Evolutionary conservation across 2,329 filamentous ascomycete genomes (phyloP).

Genomic region (Chaetomium sp.): DNA sequence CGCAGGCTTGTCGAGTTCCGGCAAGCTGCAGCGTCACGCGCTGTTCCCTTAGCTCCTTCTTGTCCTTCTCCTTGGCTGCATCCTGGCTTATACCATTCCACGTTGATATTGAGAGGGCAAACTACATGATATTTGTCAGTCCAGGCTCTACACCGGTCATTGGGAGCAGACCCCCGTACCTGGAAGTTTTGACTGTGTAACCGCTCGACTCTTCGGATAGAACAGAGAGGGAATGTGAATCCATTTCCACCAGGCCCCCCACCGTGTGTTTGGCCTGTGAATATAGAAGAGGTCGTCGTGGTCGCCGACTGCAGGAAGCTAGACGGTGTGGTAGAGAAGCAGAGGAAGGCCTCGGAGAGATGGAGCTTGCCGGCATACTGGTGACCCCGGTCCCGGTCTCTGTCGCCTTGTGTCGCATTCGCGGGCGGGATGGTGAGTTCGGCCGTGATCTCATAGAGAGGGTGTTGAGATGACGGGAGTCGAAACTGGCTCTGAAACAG

Average conservation of each 20-base stretch:
- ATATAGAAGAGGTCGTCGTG: conserved; percentile 75
- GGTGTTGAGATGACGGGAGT: conserved; percentile 87
- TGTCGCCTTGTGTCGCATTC: conserved; percentile 70
- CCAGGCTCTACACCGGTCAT: conserved; percentile 10
- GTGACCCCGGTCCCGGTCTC: conserved; percentile 72
- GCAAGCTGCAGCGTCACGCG: conserved; percentile 90
- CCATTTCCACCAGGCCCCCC: conserved; percentile 92
- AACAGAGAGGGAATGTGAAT: conserved; percentile 90
- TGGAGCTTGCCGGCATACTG: conserved; percentile 93
- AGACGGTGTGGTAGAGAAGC: conserved; percentile 91
- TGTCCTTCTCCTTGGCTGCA: conserved; percentile 55
- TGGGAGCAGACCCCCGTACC: conserved; percentile 42
- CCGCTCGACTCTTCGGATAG: conserved; percentile 87
- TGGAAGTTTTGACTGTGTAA: conserved; percentile 89
- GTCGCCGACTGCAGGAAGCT: conserved; percentile 83
- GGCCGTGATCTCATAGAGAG: conserved; percentile 93
- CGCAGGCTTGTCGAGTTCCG: conserved; percentile 84
- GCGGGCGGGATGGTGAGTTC: conserved; percentile 85
- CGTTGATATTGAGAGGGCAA: conserved; percentile 90
- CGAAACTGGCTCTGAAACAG: conserved; percentile 97
- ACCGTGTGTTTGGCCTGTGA: conserved; percentile 90
- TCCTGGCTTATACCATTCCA: conserved; percentile 77
- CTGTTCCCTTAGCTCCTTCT: conserved; percentile 61
- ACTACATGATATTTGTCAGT: conserved; percentile 50
- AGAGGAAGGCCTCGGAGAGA: conserved; percentile 90